phyloP scores from a whole-genome alignment of 257 asterid species.

The Solanum rostratum region DNA sequence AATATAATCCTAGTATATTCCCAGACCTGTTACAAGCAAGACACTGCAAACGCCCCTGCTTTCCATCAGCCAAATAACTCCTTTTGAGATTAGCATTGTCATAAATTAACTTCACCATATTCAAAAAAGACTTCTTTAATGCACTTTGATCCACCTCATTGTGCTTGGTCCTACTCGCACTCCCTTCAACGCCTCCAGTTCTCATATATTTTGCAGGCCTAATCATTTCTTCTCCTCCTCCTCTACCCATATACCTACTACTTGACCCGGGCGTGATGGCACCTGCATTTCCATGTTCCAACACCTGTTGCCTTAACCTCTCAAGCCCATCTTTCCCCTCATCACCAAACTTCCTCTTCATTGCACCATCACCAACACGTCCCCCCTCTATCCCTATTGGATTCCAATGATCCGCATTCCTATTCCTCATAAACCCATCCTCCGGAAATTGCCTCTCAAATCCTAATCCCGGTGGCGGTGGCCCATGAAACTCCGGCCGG shows the following conservation, averaged over 20 bases:
- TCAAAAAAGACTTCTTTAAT: conserved; percentile 4
- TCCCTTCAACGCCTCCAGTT: conserved; percentile 1
- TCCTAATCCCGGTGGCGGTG: conserved; percentile 12
- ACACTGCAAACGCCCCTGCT: conserved; percentile 6
- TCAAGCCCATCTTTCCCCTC: conserved; percentile 66
- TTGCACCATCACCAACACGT: conserved; percentile 24
- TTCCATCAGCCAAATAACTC: conserved; percentile 4
- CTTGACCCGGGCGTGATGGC: conserved; percentile 24
- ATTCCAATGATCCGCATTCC: conserved; percentile 40
- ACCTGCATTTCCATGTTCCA: conserved; percentile 67
- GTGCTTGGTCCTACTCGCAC: not conserved
- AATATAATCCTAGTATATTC: not conserved
- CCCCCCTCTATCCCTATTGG: conserved; percentile 8
- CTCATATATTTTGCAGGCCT: conserved; percentile 52
- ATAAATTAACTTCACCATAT: not conserved
- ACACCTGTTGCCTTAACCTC: conserved; percentile 84
- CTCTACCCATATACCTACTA: conserved; percentile 23
- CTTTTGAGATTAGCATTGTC: not conserved
- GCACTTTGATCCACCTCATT: conserved; percentile 7
- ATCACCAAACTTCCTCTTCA: conserved; percentile 72
- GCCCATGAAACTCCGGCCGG: conserved; percentile 31
- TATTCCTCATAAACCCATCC: conserved; percentile 15
- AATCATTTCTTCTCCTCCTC: conserved; percentile 43
- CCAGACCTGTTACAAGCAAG: conserved; percentile 7
- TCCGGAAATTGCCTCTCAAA: conserved; percentile 44